phyloP scores from a whole-genome alignment of 495 filamentous ascomycete genomes.

The Stereocaulon alpinum region DNA sequence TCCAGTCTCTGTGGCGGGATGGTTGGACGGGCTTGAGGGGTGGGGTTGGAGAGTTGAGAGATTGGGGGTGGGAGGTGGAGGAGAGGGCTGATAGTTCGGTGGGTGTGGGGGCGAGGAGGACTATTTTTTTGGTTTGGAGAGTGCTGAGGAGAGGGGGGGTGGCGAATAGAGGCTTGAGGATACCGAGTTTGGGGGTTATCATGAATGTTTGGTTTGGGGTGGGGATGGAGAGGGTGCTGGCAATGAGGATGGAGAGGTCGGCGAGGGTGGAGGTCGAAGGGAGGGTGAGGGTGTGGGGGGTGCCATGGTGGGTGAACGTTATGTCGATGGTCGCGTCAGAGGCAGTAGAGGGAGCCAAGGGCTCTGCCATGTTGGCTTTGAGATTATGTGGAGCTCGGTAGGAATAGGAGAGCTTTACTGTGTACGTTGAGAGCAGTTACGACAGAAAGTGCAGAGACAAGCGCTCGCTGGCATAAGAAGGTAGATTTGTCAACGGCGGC shows the following conservation, averaged over 20 bases:
- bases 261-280: conserved; percentile 39
- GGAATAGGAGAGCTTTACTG: no score
- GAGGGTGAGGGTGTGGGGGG: conserved; percentile 34
- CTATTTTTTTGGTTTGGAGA: conserved; percentile 47
- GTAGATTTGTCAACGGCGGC: conserved; percentile 3
- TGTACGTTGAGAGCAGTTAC: no score
- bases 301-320: conserved; percentile 48
- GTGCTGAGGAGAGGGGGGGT: conserved; percentile 41
- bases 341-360: neutral
- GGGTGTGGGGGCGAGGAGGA: conserved; percentile 50
- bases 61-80: conserved; percentile 23
- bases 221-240: conserved; percentile 48
- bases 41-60: conserved; percentile 29
- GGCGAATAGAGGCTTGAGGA: conserved; percentile 56
- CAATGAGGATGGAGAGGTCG: conserved; percentile 50
- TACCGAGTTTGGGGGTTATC: conserved; percentile 55
- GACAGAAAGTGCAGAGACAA: neutral
- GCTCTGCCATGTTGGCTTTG: neutral
- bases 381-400: neutral
- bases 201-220: conserved; percentile 64
- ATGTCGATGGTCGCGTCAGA: conserved; percentile 29
- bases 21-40: conserved; percentile 32
- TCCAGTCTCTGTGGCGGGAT: conserved; percentile 28
- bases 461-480: neutral
- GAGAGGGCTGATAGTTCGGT: conserved; percentile 41